A percentile compares a stretch with the other conserved stretches of the same genome.
Evolutionary conservation across 768 basidiomycete species (phyloP).

Genomic region (Coprinellus aureogranulatus): DNA sequence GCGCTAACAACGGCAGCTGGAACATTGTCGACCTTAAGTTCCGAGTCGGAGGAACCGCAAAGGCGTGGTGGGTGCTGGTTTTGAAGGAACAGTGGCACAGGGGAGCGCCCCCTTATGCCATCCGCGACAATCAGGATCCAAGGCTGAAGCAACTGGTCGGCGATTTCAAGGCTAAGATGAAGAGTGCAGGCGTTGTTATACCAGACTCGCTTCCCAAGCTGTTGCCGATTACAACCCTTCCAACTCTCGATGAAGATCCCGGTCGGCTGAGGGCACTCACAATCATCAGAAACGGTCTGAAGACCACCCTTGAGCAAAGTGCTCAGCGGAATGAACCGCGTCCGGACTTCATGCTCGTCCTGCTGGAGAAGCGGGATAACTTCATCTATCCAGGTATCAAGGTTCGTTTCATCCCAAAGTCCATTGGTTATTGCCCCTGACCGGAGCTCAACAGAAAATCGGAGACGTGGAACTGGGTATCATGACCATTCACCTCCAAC

Average conservation of each 20-base stretch:
- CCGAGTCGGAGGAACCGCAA: conserved; percentile 48
- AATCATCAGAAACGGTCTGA: conserved; percentile 42
- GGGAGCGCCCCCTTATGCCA: background rate
- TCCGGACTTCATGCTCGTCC: conserved; percentile 67
- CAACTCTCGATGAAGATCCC: conserved; percentile 27
- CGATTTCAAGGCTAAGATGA: conserved; percentile 56
- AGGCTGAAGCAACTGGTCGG: conserved; percentile 42
- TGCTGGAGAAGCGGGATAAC: conserved; percentile 67
- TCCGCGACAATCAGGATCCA: conserved; percentile 29
- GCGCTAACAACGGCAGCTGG: conserved; percentile 65
- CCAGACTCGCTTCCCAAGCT: conserved; percentile 34
- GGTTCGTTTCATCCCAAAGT: conserved; percentile 24
- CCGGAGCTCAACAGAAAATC: conserved; percentile 42
- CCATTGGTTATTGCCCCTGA: background rate
- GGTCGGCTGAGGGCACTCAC: conserved; percentile 36
- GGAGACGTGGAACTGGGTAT: conserved; percentile 74
- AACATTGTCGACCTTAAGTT: conserved; percentile 75
- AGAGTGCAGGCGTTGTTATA: conserved; percentile 55
- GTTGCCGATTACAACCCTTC: conserved; percentile 35
- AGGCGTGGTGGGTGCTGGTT: conserved; percentile 66
- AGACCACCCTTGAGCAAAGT: conserved; percentile 19
- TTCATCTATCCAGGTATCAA: conserved; percentile 82
- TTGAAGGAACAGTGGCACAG: conserved; percentile 46
- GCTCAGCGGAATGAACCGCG: conserved; percentile 21
- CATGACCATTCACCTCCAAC: conserved; percentile 71